A percentile compares a stretch with the other conserved stretches of the same genome.
These are phyloP conservation scores for Fistulifera pelliculosa DNA, from an alignment of 108 stramenopile genomes.

Conservation along the genomic window DNA sequence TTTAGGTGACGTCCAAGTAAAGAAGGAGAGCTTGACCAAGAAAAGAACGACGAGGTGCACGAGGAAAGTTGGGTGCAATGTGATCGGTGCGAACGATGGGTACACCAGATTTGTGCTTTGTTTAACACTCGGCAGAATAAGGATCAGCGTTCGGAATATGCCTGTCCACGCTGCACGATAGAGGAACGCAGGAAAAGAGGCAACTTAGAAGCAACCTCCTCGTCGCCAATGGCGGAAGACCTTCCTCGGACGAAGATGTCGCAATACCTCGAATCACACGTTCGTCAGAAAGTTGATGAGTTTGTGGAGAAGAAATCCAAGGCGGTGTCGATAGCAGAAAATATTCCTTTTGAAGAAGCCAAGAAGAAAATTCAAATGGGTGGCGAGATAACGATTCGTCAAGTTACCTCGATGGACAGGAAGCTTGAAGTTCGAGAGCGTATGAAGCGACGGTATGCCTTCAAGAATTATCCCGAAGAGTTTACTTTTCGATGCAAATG, in stretches of 20 bases:
- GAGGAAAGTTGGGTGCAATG: slow-evolving; percentile 97
- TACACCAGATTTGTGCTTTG: slow-evolving; percentile 98
- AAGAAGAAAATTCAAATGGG: slow-evolving; percentile 52
- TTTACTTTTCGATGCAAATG: slow-evolving; percentile 89
- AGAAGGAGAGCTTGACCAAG: slow-evolving; percentile 88
- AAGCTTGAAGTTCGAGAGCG: slow-evolving; percentile 78
- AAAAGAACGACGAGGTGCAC: slow-evolving; percentile 91
- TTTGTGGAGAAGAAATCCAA: slow-evolving; percentile 51
- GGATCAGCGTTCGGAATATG: slow-evolving; percentile 82
- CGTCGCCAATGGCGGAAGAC: slow-evolving; percentile 86
- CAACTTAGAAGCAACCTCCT: slow-evolving; percentile 51
- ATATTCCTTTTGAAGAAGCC: slow-evolving; percentile 65
- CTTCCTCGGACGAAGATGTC: slow-evolving; percentile 83
- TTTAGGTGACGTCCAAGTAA: slow-evolving; percentile 77
- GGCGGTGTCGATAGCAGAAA: slow-evolving; percentile 50
- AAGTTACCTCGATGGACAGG: slow-evolving; percentile 85
- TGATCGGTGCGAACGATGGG: slow-evolving; percentile 93
- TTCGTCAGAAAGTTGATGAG: slow-evolving; percentile 53
- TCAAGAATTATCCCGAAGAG: slow-evolving; percentile 84
- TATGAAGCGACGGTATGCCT: slow-evolving; percentile 84
- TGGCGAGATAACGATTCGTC: slow-evolving; percentile 79
- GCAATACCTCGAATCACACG: slow-evolving; percentile 73
- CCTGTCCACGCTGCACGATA: slow-evolving; percentile 82
- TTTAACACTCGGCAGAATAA: slow-evolving; percentile 96
- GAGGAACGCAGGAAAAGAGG: slow-evolving; percentile 71